phyloP scores from a whole-genome alignment of 257 asterid genomes.

The Primulina tabacum region DNA sequence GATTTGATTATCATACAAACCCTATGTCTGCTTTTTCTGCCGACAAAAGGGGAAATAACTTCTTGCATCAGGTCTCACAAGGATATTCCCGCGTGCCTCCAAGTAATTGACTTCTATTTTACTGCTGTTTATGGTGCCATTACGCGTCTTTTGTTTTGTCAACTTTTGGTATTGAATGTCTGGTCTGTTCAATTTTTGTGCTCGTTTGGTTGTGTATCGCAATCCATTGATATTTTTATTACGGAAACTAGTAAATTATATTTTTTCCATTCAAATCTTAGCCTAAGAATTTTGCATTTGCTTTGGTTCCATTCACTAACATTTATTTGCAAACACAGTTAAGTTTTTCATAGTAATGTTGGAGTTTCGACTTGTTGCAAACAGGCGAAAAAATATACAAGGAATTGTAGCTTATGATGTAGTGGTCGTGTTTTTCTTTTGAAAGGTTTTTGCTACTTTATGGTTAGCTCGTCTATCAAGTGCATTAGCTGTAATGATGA shows the following conservation, averaged over 20 bases:
- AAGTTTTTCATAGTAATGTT: neutral
- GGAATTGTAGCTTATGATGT: neutral
- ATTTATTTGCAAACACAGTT: neutral
- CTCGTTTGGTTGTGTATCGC: conserved; percentile 2
- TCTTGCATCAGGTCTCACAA: conserved; percentile 48
- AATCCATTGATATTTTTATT: neutral
- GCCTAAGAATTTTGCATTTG: conserved; percentile 11
- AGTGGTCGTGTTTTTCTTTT: neutral
- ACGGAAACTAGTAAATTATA: neutral
- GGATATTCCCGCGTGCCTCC: conserved; percentile 42
- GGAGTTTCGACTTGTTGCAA: neutral
- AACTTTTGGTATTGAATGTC: neutral
- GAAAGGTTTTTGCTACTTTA: neutral
- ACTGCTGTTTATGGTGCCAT: neutral
- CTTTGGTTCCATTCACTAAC: neutral
- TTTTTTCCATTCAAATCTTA: neutral
- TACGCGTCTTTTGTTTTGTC: neutral
- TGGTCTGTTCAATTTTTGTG: neutral
- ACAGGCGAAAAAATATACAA: neutral
- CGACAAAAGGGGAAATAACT: conserved; percentile 41
- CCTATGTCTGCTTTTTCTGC: conserved; percentile 81
- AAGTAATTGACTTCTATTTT: conserved; percentile 40
- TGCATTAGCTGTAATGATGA: neutral
- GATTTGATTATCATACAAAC: conserved; percentile 82
- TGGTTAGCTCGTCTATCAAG: no score